Evolutionary conservation across 2,329 filamentous ascomycete species (phyloP).

Genomic region (Beauveria brongniartii): DNA sequence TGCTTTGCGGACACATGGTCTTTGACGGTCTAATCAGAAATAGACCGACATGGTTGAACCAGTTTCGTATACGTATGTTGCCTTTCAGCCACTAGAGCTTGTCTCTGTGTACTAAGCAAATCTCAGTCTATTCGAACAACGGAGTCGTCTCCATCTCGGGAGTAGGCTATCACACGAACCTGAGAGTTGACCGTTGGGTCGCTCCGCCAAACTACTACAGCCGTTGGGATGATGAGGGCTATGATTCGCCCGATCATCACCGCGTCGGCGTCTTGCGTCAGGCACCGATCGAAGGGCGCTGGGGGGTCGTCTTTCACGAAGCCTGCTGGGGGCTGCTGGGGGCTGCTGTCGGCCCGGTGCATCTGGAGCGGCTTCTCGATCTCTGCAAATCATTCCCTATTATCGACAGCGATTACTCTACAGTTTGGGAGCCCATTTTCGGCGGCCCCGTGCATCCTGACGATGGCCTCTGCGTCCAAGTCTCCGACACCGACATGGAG

Average conservation of each 20-base stretch:
- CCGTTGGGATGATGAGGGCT: neutral
- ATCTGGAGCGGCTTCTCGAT: neutral
- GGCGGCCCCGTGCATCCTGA: neutral
- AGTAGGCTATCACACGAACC: neutral
- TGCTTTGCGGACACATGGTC: neutral
- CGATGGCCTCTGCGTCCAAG: neutral
- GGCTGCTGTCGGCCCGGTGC: neutral
- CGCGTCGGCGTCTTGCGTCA: neutral
- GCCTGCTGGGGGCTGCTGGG: conserved; percentile 1
- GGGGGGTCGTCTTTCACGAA: neutral
- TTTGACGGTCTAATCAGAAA: neutral
- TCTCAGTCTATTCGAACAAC: neutral
- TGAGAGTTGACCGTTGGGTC: neutral
- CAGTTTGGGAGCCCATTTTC: neutral
- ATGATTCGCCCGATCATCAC: neutral
- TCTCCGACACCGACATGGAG: neutral
- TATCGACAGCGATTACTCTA: neutral
- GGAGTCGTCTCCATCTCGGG: neutral
- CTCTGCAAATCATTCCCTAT: neutral
- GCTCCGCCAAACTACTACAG: neutral
- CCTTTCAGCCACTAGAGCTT: neutral
- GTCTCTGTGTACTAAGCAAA: neutral
- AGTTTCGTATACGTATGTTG: neutral
- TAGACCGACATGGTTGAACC: neutral
- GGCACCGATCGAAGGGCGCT: neutral